These are phyloP conservation scores for Breviolum minutum DNA, from an alignment of 73 alveolate species.

Conservation along the genomic window DNA sequence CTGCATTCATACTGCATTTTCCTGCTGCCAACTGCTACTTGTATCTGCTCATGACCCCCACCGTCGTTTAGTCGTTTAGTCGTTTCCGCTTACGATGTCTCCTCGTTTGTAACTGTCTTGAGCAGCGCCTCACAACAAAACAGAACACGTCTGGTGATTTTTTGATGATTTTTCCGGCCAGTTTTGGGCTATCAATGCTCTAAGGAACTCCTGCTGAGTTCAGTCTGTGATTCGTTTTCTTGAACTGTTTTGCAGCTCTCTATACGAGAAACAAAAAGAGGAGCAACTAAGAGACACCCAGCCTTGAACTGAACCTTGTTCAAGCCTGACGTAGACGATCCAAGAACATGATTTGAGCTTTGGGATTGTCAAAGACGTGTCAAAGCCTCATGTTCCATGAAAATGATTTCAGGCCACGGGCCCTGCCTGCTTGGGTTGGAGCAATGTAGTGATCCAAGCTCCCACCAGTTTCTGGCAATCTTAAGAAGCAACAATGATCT, in stretches of 20 bases:
- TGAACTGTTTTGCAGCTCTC: too few species aligned
- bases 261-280: too few species aligned
- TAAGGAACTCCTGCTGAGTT: too few species aligned
- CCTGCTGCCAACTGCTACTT: background rate
- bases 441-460: conserved; percentile 94
- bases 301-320: conserved; percentile 87
- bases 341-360: background rate
- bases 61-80: background rate
- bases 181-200: background rate
- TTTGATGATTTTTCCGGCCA: too few species aligned
- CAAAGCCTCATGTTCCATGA: background rate
- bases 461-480: conserved; percentile 66
- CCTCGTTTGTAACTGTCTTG: conserved; percentile 22
- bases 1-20: background rate
- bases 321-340: background rate
- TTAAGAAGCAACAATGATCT: background rate
- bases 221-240: too few species aligned
- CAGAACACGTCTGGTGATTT: too few species aligned
- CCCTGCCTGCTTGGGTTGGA: conserved; percentile 47
- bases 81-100: background rate
- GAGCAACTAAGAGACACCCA: too few species aligned
- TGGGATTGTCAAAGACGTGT: background rate
- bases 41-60: background rate
- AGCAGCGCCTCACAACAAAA: conserved; percentile 24
- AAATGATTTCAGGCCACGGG: background rate